These are phyloP conservation scores for Thelephora ganbajun DNA, from an alignment of 768 basidiomycete species.

Conservation along the genomic window DNA sequence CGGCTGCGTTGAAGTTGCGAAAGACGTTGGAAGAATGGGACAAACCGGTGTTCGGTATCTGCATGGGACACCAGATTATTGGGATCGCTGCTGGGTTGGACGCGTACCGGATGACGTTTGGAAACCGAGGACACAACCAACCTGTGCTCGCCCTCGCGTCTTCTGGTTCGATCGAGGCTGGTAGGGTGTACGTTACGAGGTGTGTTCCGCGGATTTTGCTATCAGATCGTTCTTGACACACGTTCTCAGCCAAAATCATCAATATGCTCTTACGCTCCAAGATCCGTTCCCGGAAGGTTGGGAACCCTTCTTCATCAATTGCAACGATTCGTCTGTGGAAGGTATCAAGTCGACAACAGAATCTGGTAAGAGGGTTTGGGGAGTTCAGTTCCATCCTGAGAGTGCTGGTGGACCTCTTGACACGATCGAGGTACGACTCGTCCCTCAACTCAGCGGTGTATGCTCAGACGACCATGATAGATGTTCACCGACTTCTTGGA, in stretches of 20 bases:
- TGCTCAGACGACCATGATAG: conserved; percentile 19
- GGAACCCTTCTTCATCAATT: conserved; percentile 99
- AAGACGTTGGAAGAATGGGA: conserved; percentile 80
- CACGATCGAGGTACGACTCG: conserved; percentile 71
- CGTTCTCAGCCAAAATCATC: conserved; percentile 75
- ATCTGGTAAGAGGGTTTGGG: conserved; percentile 89
- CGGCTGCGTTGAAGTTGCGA: conserved; percentile 68
- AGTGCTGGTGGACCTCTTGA: conserved; percentile 97
- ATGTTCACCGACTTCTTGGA: conserved; percentile 91
- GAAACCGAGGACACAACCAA: conserved; percentile 99
- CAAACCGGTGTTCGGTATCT: conserved; percentile 93
- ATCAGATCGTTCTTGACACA: conserved; percentile 2
- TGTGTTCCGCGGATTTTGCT: conserved; percentile 18
- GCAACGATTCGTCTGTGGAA: conserved; percentile 97
- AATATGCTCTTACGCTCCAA: conserved; percentile 88
- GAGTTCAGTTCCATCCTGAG: conserved; percentile 99
- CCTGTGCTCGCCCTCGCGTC: conserved; percentile 94
- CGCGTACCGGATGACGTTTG: conserved; percentile 97
- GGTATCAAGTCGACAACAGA: conserved; percentile 91
- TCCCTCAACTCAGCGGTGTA: conserved; percentile 1
- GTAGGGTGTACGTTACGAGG: conserved; percentile 95
- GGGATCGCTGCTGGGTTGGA: conserved; percentile 95
- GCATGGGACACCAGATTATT: conserved; percentile 98
- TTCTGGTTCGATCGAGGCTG: conserved; percentile 86
- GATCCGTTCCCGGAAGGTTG: conserved; percentile 95